phyloP scores from a whole-genome alignment of 805 yeast genomes.

The Starmerella sirachaensis region DNA sequence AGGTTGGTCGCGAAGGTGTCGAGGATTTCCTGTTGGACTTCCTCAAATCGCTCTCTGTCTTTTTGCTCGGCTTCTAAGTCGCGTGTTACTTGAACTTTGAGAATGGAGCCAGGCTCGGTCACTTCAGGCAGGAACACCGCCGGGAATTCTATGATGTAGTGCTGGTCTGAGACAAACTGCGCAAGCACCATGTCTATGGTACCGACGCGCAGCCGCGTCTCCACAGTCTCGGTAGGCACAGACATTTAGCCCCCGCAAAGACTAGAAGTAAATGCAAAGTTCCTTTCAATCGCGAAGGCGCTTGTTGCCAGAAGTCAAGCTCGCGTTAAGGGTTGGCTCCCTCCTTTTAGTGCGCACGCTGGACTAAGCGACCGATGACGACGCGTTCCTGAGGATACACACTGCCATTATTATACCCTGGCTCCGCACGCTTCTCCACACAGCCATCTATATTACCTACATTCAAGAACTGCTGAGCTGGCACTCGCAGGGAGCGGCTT shows the following conservation, averaged over 20 bases:
- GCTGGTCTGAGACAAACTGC: slow-evolving; percentile 75
- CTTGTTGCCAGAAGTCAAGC: no score
- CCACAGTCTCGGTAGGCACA: slow-evolving; percentile 38
- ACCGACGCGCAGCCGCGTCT: slow-evolving; percentile 88
- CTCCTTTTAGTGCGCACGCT: no score
- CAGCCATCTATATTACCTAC: no score
- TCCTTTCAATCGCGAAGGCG: no score
- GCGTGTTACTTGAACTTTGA: slow-evolving; percentile 71
- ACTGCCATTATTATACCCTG: no score
- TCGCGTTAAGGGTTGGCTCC: no score
- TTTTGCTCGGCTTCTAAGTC: slow-evolving; percentile 53
- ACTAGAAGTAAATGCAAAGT: neutral
- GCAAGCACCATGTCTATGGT: slow-evolving; percentile 93
- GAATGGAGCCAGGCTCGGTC: slow-evolving; percentile 83
- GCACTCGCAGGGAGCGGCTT: no score
- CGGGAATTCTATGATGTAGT: slow-evolving; percentile 94
- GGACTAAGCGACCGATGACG: no score
- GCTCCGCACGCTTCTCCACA: no score
- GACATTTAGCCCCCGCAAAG: slow-evolving; percentile 2
- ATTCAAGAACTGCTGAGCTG: no score
- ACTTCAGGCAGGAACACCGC: slow-evolving; percentile 83
- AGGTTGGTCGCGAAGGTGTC: slow-evolving; percentile 57
- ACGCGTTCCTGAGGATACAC: no score
- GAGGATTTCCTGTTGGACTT: slow-evolving; percentile 61
- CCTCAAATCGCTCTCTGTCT: slow-evolving; percentile 47